Percentiles rank a stretch among this genome's conserved stretches.
Conservation (phyloP, 2,329 filamentous ascomycete species). For the Penicillium occitanis region DNA sequence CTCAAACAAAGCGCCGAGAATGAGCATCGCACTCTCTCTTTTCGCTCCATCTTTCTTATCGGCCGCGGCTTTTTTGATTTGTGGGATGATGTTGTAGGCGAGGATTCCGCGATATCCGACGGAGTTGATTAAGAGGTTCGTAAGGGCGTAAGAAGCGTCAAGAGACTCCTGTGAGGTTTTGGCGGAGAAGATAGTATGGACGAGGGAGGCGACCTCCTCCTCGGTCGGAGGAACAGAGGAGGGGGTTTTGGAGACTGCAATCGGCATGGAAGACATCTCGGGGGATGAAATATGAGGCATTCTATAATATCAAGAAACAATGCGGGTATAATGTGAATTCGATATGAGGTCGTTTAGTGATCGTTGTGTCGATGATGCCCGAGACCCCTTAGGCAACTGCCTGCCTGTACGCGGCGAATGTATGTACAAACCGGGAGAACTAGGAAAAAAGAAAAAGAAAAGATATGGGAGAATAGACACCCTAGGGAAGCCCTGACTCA, state of each 20-base stretch:
- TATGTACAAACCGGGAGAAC: conserved; percentile 17
- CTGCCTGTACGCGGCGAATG: conserved; percentile 2
- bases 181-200: conserved; percentile 68
- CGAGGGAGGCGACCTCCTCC: conserved; percentile 64
- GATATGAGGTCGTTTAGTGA: not conserved
- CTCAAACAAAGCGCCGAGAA: conserved; percentile 90
- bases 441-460: not conserved
- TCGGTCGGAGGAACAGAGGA: conserved; percentile 57
- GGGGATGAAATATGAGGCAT: conserved; percentile 52
- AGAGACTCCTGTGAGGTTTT: conserved; percentile 68
- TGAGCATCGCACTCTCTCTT: conserved; percentile 91
- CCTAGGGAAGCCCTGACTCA: not conserved
- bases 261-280: conserved; percentile 43
- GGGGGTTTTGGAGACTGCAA: conserved; percentile 51
- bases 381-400: conserved; percentile 11
- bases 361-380: conserved; percentile 14
- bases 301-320: conserved; percentile 20
- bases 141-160: conserved; percentile 65
- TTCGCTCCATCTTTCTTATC: conserved; percentile 91
- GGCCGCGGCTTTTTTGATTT: conserved; percentile 72
- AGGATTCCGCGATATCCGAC: conserved; percentile 63
- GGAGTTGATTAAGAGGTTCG: conserved; percentile 63
- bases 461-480: not conserved
- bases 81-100: conserved; percentile 61
- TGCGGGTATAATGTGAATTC: conserved; percentile 5